Evolutionary conservation across 140 eudicot species (phyloP).

Genomic region (Bidens hawaiensis): DNA sequence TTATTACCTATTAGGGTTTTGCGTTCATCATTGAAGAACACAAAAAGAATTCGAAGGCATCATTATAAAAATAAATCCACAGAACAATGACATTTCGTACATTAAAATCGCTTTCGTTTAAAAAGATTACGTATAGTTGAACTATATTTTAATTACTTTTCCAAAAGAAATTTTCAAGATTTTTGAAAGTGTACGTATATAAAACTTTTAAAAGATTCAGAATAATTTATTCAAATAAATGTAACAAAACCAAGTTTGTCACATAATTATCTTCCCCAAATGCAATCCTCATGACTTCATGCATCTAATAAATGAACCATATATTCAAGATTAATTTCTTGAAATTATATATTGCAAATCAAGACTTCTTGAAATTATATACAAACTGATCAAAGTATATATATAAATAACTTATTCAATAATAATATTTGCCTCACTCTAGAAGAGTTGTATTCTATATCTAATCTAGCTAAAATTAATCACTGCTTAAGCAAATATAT

Average conservation of each 20-base stretch:
- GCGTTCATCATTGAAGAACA: not conserved
- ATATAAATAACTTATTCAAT: not conserved
- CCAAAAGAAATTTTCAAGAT: not conserved
- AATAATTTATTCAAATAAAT: not conserved
- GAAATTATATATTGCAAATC: not conserved
- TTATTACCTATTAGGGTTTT: conserved; percentile 13
- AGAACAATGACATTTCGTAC: not conserved
- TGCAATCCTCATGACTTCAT: not conserved
- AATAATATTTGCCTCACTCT: not conserved
- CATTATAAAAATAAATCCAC: not conserved
- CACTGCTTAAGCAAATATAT: conserved; percentile 31
- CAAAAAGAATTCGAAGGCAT: not conserved
- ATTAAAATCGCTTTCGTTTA: not conserved
- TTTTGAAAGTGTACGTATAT: conserved; percentile 1
- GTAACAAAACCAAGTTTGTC: not conserved
- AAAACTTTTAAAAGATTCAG: not conserved
- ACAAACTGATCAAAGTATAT: not conserved
- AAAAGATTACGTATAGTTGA: no score
- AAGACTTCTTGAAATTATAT: conserved; percentile 6
- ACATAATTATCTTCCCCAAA: not conserved
- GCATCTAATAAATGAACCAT: no score
- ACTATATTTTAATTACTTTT: no score
- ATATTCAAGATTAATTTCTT: no score
- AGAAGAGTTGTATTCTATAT: conserved; percentile 9
- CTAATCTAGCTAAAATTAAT: conserved; percentile 18